Evolutionary conservation across 106 monocot species (phyloP).

Genomic region (Apostasia shenzhenica): DNA sequence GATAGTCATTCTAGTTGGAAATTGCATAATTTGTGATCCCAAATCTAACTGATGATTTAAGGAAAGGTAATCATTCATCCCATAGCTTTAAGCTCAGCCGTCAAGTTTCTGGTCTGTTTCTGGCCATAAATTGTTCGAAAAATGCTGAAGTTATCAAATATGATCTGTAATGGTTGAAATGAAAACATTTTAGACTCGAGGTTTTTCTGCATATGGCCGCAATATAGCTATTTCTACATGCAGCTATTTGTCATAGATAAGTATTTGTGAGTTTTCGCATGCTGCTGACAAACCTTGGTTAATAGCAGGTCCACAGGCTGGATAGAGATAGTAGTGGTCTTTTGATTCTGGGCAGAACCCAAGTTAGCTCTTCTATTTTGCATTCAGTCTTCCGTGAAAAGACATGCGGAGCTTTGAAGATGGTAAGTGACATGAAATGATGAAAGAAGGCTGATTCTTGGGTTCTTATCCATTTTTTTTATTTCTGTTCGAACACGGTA

Average conservation of each 20-base stretch:
- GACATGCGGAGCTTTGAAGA: conserved; percentile 46
- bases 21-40: too few relatives aligned
- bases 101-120: too few relatives aligned
- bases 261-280: not conserved
- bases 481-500: conserved; percentile 2
- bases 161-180: too few relatives aligned
- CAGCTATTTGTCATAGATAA: not conserved
- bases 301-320: conserved; percentile 79
- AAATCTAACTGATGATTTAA: too few relatives aligned
- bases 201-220: too few relatives aligned
- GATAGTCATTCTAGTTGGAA: too few relatives aligned
- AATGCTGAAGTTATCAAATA: too few relatives aligned
- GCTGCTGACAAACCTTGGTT: not conserved
- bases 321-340: conserved; percentile 94
- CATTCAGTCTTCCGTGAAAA: conserved; percentile 96
- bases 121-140: too few relatives aligned
- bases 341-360: conserved; percentile 73
- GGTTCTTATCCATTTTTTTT: not conserved
- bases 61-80: too few relatives aligned
- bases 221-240: too few relatives aligned
- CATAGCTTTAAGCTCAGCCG: too few relatives aligned
- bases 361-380: conserved; percentile 67
- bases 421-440: conserved; percentile 36
- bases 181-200: too few relatives aligned
- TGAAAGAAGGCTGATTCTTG: not conserved